A percentile compares a stretch with the other conserved stretches of the same genome.
Evolutionary conservation across 768 basidiomycete genomes (phyloP).

Genomic region (Panaeolus papilionaceus): DNA sequence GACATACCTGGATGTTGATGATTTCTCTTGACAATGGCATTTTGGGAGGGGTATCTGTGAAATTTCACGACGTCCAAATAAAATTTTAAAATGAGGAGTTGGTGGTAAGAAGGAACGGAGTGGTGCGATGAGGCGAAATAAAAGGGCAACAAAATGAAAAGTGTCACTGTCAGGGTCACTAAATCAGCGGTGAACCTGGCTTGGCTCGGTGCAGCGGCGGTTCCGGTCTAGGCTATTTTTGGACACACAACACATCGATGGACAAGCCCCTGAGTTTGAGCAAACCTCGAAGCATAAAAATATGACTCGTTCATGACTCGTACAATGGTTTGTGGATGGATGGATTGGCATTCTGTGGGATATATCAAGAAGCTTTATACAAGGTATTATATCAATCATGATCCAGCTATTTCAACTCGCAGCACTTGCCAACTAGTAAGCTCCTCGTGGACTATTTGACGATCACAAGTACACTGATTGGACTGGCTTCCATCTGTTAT

Average conservation of each 20-base stretch:
- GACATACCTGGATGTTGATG: slow-evolving; percentile 75
- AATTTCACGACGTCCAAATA: background rate
- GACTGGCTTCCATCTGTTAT: no score
- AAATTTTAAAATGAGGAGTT: background rate
- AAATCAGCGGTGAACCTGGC: slow-evolving; percentile 4
- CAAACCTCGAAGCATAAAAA: background rate
- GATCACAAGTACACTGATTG: no score
- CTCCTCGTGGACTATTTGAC: background rate
- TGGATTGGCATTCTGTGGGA: background rate
- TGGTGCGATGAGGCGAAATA: slow-evolving; percentile 14
- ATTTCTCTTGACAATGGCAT: slow-evolving; percentile 77
- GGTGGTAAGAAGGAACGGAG: slow-evolving; percentile 5
- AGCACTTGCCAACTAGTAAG: background rate
- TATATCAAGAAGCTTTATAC: background rate
- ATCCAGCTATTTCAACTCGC: background rate
- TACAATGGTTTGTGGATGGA: background rate
- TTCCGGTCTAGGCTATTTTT: slow-evolving; percentile 13
- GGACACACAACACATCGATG: slow-evolving; percentile 10
- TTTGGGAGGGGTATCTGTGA: slow-evolving; percentile 24
- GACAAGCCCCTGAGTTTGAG: background rate
- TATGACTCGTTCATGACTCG: slow-evolving; percentile 13
- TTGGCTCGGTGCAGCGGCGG: slow-evolving; percentile 12
- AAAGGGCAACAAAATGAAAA: slow-evolving; percentile 10
- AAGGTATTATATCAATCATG: background rate
- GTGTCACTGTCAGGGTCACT: slow-evolving; percentile 14